phyloP scores from a whole-genome alignment of 2,329 filamentous ascomycete genomes.

The Alternaria sp. region DNA sequence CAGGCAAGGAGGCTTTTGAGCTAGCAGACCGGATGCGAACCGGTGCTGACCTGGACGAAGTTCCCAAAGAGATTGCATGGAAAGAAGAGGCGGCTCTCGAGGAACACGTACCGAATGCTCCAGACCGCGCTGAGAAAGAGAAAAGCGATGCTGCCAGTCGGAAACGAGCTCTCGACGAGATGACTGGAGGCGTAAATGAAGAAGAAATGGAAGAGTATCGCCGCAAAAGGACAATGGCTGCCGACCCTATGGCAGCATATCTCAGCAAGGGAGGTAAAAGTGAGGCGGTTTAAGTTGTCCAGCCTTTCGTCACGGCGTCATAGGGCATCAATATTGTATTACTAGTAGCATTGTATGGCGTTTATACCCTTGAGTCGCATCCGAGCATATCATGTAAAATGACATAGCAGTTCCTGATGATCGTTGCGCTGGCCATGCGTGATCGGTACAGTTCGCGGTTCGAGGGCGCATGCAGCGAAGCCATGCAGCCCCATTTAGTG shows the following conservation, averaged over 20 bases:
- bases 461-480: conserved; percentile 24
- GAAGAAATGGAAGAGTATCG: conserved; percentile 89
- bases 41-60: conserved; percentile 56
- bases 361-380: conserved; percentile 34
- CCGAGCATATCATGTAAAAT: conserved; percentile 40
- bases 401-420: conserved; percentile 45
- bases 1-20: conserved; percentile 82
- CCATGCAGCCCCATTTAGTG: conserved; percentile 28
- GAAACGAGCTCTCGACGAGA: conserved; percentile 80
- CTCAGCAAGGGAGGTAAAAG: conserved; percentile 73
- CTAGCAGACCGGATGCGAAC: conserved; percentile 72
- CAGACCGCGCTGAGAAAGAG: conserved; percentile 53
- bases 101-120: conserved; percentile 56
- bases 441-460: conserved; percentile 36
- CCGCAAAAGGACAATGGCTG: conserved; percentile 73
- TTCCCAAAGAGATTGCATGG: conserved; percentile 54
- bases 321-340: conserved; percentile 25
- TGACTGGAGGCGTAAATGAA: conserved; percentile 80
- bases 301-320: conserved; percentile 16
- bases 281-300: conserved; percentile 60
- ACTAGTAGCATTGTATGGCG: conserved; percentile 48
- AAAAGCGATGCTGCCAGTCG: conserved; percentile 58
- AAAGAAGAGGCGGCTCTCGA: conserved; percentile 53
- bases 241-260: conserved; percentile 88
- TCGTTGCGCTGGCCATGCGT: conserved; percentile 46